These are phyloP conservation scores for Pseudocercospora pini-densiflorae DNA, from an alignment of 2,329 filamentous ascomycete species.

Conservation along the genomic window DNA sequence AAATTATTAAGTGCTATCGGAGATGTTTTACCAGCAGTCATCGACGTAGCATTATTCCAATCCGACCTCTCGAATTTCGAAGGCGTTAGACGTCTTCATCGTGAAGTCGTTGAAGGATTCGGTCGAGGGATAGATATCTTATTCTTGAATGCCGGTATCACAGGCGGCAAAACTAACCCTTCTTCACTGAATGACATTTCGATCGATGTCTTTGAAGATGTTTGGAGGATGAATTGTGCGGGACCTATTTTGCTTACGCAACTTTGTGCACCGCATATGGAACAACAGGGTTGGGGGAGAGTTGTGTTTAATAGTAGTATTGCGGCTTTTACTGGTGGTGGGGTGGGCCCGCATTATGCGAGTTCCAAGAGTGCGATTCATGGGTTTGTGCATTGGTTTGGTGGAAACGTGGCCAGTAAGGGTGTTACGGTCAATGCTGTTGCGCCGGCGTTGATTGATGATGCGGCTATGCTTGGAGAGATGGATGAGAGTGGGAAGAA, in stretches of 20 bases:
- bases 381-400: constrained; percentile 54
- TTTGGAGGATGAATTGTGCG: constrained; percentile 46
- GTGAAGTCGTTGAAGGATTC: constrained; percentile 39
- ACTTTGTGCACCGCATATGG: constrained; percentile 46
- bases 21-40: constrained; percentile 43
- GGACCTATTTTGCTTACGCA: constrained; percentile 45
- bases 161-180: constrained; percentile 32
- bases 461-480: constrained; percentile 48
- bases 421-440: constrained; percentile 56
- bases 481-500: constrained; percentile 39
- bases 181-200: constrained; percentile 39
- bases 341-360: constrained; percentile 49
- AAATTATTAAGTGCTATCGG: constrained; percentile 37
- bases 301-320: constrained; percentile 46
- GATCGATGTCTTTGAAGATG: constrained; percentile 44
- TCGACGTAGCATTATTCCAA: constrained; percentile 42
- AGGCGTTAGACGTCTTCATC: constrained; percentile 41
- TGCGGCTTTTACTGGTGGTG: constrained; percentile 46
- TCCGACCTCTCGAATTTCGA: constrained; percentile 30
- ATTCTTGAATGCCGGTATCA: constrained; percentile 47
- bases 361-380: constrained; percentile 50
- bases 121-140: constrained; percentile 44
- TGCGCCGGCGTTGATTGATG: constrained; percentile 51
- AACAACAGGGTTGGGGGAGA: constrained; percentile 42
- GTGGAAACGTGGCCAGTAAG: constrained; percentile 47